Base-by-base conservation (phyloP, 2,329 filamentous ascomycete genomes). In the Eutypella sp. region DNA sequence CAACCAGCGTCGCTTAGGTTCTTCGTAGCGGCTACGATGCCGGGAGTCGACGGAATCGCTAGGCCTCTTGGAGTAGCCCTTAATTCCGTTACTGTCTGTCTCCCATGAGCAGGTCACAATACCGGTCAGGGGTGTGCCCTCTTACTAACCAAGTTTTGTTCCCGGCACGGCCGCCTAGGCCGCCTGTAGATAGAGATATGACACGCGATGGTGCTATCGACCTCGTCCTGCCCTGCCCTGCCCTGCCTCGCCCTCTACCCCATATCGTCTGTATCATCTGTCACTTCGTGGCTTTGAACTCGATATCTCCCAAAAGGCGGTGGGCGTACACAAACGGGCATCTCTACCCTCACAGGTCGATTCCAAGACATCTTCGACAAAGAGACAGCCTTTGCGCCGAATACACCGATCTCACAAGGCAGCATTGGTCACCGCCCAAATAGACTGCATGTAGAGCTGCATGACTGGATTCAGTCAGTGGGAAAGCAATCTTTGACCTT, bases 311-410 rank as follows among this genome's bases (percentile, higher is more conserved):
- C 59, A 73, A 75, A 70, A 63, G 69, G 72, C 71, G 72, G 71
- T 74, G 69, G 70, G 54, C 65, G 58, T 53, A 58, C 57, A 67
- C 72, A 76, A 76, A 74, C 72, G 69, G 60, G 60, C 53, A 53
- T 50, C 61, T 66, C 61, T 64, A 46, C 60, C 60, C 61, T 62
- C 63, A 69, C 61, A 67, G 62, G 64, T 65, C 71, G 69, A 72
- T 70, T 74, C 69, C 70, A 68, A 73, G 71, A 72, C 67, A 69
- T 54, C 54, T 57, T 59, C 59, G 65, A 75, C 72, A 75, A 76
- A 75, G 72, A 60, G 54, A 29, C 7, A 33, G 16, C 5, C 57
- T 62, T 20, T 39, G 62, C 64, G 60, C 68, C 69, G 69, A 74
- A 69, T 70, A 65, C 60, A 57, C 58, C 56, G 57, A 58, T 55